Evolutionary conservation across 305 asterid species (phyloP), one percentile per base, ranked within the genome.

Genomic region (Solanum aculeatissimum): DNA sequence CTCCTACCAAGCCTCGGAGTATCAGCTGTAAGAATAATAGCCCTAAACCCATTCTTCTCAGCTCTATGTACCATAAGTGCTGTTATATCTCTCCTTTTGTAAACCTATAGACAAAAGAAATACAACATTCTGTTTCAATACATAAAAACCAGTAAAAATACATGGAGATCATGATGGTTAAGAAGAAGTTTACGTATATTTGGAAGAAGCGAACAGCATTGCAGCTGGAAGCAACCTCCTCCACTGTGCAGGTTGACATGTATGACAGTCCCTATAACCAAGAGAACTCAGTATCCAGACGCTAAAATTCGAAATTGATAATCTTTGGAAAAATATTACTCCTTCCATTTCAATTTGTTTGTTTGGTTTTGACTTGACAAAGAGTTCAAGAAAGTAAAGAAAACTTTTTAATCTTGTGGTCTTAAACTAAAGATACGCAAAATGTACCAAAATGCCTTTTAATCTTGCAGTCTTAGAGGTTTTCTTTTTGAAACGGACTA

Each of bases 181-280:
- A 60, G 82, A 55, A 51, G 78, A 83, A 68, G 21, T 40, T 35
- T 90, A 93, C 95, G 77, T 94, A 92, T 85, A 92, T 51, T 81
- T 94, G 98, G 91, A 90, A 94, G 89, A 94, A 94, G 69, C 95
- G 93, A 88, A 90, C 86, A 70, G 95, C 95, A 75, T 88, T 77
- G 85, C 94, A 89, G 89, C 95, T 94, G 0, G 94, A 89, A 78
- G 95, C 93, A 85, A 94, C 97, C 90, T 94, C 98, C 88, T 92
- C 97, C 60, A 94, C 54, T 0, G 92, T 89, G 88, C 95, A 91
- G 58, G 85, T 90, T 40, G 98, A 92, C 57, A 81, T 79, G 83
- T 87, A 92, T 23, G 97, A 94, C 85, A 92, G 77, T 79, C 83
- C 90, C 96, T 94, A 77, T 62, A 55, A 82, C 23, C 6, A 75